Conservation (phyloP, 169 alveolate species). For the Perkinsus chesapeaki region DNA sequence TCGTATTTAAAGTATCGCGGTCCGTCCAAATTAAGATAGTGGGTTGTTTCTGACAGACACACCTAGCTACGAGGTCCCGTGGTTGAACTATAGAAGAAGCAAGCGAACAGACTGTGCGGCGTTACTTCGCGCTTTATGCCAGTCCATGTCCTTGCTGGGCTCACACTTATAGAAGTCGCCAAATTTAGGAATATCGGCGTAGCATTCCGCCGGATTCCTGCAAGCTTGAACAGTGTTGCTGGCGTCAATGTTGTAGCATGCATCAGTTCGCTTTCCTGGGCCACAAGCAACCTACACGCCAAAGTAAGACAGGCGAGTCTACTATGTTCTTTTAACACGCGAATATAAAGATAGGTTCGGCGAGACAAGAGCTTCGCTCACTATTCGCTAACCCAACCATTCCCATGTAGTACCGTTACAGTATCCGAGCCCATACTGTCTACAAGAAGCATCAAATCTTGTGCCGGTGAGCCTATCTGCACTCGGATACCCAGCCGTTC, state of each 20-base stretch:
- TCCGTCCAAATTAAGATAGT: background rate
- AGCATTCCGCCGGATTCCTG: background rate
- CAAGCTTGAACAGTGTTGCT: background rate
- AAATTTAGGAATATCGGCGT: background rate
- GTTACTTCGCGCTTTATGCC: background rate
- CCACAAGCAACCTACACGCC: background rate
- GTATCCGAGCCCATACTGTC: background rate
- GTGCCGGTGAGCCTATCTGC: background rate
- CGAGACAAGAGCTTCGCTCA: too few relatives aligned
- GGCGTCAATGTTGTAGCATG: background rate
- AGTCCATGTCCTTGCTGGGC: background rate
- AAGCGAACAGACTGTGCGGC: background rate
- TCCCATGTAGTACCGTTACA: background rate
- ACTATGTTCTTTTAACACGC: too few relatives aligned
- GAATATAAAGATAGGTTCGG: too few relatives aligned
- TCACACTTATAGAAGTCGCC: background rate
- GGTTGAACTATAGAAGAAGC: too few relatives aligned
- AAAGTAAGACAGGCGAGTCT: too few relatives aligned
- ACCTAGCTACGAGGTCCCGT: background rate
- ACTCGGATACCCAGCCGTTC: background rate
- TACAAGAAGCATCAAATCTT: background rate
- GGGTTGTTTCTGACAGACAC: background rate
- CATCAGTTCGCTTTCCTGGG: background rate
- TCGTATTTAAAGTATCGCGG: background rate
- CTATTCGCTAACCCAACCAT: too few relatives aligned